A percentile compares a stretch with the other conserved stretches of the same genome.
phyloP scores from a whole-genome alignment of 768 basidiomycete genomes.

The Ramaria sp. region DNA sequence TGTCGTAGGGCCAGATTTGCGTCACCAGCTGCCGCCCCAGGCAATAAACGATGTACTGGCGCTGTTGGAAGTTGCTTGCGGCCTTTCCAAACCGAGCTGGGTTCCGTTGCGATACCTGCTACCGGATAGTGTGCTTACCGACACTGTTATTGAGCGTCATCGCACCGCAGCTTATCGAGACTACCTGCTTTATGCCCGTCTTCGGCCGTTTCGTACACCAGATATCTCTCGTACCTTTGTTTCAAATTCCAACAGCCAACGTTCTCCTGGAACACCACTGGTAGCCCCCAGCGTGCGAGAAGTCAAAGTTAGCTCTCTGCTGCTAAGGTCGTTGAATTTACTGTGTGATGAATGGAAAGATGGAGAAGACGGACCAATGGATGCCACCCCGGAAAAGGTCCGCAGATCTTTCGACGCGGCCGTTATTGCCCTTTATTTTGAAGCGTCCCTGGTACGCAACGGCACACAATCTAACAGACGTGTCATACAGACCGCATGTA shows the following conservation, averaged over 20 bases:
- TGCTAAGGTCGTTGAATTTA: constrained; percentile 51
- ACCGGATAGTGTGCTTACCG: constrained; percentile 62
- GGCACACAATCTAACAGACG: constrained; percentile 49
- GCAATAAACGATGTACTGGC: constrained; percentile 26
- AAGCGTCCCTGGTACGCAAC: constrained; percentile 52
- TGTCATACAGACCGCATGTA: constrained; percentile 54
- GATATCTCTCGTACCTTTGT: constrained; percentile 8
- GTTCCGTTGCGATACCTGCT: constrained; percentile 29
- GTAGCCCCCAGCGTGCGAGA: constrained; percentile 37
- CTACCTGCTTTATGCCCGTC: constrained; percentile 53
- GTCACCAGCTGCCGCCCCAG: not conserved
- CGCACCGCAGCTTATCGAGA: constrained; percentile 51
- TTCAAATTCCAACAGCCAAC: not conserved
- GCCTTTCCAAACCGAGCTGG: not conserved
- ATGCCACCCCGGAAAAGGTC: constrained; percentile 49
- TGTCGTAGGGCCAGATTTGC: constrained; percentile 1
- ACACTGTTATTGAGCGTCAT: constrained; percentile 47
- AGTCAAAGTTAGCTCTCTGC: constrained; percentile 46
- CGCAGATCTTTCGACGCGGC: constrained; percentile 62
- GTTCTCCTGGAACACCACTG: not conserved
- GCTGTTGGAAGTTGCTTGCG: constrained; percentile 29
- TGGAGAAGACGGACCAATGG: constrained; percentile 20
- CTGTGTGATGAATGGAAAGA: constrained; percentile 37
- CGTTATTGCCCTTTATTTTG: constrained; percentile 55
- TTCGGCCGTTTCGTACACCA: constrained; percentile 32